A percentile compares a stretch with the other conserved stretches of the same genome.
Evolutionary conservation across 148 eudicot genomes (phyloP).

Genomic region (Spergularia bocconei): DNA sequence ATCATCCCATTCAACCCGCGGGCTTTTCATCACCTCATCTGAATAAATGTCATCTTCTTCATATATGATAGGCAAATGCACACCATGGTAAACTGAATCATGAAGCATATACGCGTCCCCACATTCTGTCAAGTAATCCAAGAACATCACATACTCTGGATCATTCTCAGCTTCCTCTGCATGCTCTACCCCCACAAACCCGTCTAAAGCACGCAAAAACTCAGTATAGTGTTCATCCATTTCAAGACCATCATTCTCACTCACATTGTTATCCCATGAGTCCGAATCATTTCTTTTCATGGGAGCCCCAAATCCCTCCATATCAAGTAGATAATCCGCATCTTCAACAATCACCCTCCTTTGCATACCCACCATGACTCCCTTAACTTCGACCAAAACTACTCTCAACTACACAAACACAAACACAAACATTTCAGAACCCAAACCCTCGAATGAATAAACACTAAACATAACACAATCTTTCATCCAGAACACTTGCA

Average conservation of each 20-base stretch:
- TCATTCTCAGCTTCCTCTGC: slow-evolving; percentile 13
- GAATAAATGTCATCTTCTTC: slow-evolving; percentile 20
- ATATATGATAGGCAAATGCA: slow-evolving; percentile 27
- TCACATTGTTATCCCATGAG: not conserved
- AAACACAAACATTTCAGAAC: not conserved
- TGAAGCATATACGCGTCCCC: slow-evolving; percentile 35
- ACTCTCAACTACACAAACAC: not conserved
- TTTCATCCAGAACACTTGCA: too few relatives aligned
- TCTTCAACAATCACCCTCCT: not conserved
- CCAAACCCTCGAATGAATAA: not conserved
- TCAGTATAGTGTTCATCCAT: slow-evolving; percentile 6
- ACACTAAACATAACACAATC: not conserved
- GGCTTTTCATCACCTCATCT: not conserved
- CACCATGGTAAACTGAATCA: slow-evolving; percentile 17
- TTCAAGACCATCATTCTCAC: not conserved
- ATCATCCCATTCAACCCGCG: not conserved
- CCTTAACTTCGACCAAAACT: not conserved
- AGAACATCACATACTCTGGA: slow-evolving; percentile 34
- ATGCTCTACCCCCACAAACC: not conserved
- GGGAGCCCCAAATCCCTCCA: not conserved
- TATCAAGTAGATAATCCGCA: slow-evolving; percentile 1
- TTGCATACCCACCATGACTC: not conserved
- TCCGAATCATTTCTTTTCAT: too few relatives aligned
- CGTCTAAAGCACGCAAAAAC: not conserved
- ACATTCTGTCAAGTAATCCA: slow-evolving; percentile 22